Percentiles rank a stretch among this genome's conserved stretches.
phyloP scores from a whole-genome alignment of 2,329 filamentous ascomycete species.

The Colletotrichum falcatum region DNA sequence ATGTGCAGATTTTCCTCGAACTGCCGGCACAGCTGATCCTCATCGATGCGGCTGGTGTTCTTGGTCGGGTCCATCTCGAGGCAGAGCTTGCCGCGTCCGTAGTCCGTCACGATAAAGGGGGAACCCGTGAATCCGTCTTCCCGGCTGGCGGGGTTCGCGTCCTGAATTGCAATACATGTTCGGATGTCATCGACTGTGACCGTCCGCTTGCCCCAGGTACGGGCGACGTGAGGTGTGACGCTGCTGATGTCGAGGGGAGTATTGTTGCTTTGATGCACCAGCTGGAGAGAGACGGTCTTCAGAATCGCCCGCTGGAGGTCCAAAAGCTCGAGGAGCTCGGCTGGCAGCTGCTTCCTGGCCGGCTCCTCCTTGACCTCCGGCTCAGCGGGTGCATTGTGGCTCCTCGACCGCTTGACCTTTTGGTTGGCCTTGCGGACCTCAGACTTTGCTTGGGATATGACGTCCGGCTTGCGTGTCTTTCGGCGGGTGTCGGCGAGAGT shows the following conservation, averaged over 20 bases:
- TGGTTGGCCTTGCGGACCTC: conserved; percentile 45
- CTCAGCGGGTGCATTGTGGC: conserved; percentile 28
- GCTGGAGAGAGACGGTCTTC: conserved; percentile 75
- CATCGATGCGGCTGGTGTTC: conserved; percentile 56
- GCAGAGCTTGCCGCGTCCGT: conserved; percentile 67
- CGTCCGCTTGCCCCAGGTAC: conserved; percentile 78
- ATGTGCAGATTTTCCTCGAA: conserved; percentile 65
- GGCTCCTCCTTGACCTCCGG: conserved; percentile 46
- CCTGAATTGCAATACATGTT: conserved; percentile 73
- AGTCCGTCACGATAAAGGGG: conserved; percentile 62
- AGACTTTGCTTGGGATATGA: conserved; percentile 46
- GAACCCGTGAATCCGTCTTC: conserved; percentile 43
- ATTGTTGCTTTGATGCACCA: conserved; percentile 74
- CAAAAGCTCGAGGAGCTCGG: conserved; percentile 69
- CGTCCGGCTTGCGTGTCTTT: conserved; percentile 47
- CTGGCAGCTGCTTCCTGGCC: conserved; percentile 55
- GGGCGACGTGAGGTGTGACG: conserved; percentile 72
- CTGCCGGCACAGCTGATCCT: conserved; percentile 63
- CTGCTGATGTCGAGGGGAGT: conserved; percentile 73
- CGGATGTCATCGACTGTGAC: conserved; percentile 75
- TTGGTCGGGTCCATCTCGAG: conserved; percentile 63
- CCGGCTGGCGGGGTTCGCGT: conserved; percentile 52
- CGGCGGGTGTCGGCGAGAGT: conserved; percentile 31
- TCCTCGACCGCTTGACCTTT: conserved; percentile 40
- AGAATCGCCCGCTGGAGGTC: conserved; percentile 75